A percentile compares a stretch with the other conserved stretches of the same genome.
phyloP scores from a whole-genome alignment of 2,329 filamentous ascomycete species.

The Xylaria sp. region DNA sequence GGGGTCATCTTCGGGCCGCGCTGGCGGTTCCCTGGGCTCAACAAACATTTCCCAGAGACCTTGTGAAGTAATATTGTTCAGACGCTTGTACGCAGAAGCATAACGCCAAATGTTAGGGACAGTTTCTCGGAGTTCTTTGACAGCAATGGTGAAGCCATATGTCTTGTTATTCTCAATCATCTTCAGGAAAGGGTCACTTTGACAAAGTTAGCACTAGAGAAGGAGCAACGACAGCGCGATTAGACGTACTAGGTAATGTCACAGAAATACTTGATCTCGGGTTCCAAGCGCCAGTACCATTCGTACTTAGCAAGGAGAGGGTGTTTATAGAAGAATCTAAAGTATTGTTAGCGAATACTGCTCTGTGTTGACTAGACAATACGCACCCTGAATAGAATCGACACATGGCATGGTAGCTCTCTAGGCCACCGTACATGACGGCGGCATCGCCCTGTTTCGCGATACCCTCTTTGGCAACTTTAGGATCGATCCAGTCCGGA shows the following conservation, averaged over 20 bases:
- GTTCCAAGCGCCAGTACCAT: conserved; percentile 99
- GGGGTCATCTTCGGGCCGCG: conserved; percentile 69
- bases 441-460: conserved; percentile 95
- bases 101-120: conserved; percentile 99
- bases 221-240: not conserved
- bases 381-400: conserved; percentile 96
- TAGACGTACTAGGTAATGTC: conserved; percentile 92
- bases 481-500: conserved; percentile 94
- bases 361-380: not conserved
- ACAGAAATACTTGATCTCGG: conserved; percentile 99
- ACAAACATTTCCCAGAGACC: conserved; percentile 99
- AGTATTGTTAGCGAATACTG: conserved; percentile 13
- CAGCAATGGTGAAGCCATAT: conserved; percentile 97
- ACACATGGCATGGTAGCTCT: conserved; percentile 99
- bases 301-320: conserved; percentile 95
- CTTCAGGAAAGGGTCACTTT: conserved; percentile 89
- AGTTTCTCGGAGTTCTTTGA: conserved; percentile 97
- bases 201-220: conserved; percentile 39
- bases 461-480: conserved; percentile 95
- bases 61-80: conserved; percentile 88
- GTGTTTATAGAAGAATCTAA: conserved; percentile 95
- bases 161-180: conserved; percentile 97
- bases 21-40: conserved; percentile 74
- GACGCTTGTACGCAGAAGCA: conserved; percentile 95
- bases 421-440: conserved; percentile 99